These are phyloP conservation scores for Russula lepida DNA, from an alignment of 768 basidiomycete genomes.

Conservation along the genomic window DNA sequence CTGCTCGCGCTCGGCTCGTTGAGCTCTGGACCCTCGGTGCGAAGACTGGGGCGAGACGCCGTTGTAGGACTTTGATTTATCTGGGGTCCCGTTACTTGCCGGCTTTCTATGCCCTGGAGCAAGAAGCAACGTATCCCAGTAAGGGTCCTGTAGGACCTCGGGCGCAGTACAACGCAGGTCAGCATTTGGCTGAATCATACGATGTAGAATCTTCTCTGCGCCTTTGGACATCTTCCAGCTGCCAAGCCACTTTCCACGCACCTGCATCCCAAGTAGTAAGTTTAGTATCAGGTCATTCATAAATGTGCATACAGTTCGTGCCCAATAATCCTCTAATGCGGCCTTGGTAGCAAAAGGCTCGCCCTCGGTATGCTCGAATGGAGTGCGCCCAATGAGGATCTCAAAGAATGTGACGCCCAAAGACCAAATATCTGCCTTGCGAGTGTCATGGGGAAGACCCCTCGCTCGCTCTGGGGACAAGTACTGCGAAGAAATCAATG, in stretches of 20 bases:
- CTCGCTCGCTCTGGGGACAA: slow-evolving; percentile 87
- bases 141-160: slow-evolving; percentile 57
- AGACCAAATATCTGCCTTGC: slow-evolving; percentile 85
- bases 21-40: slow-evolving; percentile 19
- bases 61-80: slow-evolving; percentile 28
- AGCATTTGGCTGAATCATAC: slow-evolving; percentile 79
- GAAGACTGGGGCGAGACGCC: slow-evolving; percentile 31
- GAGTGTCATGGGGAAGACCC: slow-evolving; percentile 85
- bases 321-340: slow-evolving; percentile 81
- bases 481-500: slow-evolving; percentile 44
- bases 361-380: slow-evolving; percentile 76
- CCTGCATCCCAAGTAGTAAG: slow-evolving; percentile 29
- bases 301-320: slow-evolving; percentile 53
- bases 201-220: slow-evolving; percentile 57
- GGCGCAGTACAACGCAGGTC: slow-evolving; percentile 65
- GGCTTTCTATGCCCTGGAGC: slow-evolving; percentile 23
- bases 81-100: slow-evolving; percentile 27
- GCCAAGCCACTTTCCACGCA: slow-evolving; percentile 83
- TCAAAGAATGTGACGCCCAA: slow-evolving; percentile 90
- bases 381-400: slow-evolving; percentile 84
- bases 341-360: slow-evolving; percentile 74
- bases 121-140: slow-evolving; percentile 41
- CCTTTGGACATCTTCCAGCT: slow-evolving; percentile 59
- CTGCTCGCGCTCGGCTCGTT: slow-evolving; percentile 15
- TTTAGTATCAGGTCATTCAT: neutral